Percentiles rank a stretch among this genome's conserved stretches.
These are phyloP conservation scores for Phytopythium chamaehyphon DNA, from an alignment of 352 stramenopile genomes.

Conservation along the genomic window DNA sequence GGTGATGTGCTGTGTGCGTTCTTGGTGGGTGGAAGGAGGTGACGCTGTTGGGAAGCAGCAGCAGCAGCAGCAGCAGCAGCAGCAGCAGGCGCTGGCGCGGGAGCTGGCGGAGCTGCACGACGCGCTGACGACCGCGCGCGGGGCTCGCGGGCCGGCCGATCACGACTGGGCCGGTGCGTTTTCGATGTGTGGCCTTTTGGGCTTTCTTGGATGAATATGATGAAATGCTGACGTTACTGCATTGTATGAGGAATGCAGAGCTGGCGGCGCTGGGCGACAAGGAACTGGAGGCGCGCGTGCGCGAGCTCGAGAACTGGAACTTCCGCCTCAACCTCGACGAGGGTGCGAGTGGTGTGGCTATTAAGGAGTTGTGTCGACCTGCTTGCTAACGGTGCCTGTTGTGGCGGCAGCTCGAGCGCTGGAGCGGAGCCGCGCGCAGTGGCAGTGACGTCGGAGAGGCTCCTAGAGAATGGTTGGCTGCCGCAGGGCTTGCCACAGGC, in stretches of 20 bases:
- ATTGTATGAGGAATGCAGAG: conserved; percentile 26
- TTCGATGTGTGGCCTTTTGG: no score
- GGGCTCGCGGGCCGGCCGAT: conserved; percentile 15
- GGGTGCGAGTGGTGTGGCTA: no score
- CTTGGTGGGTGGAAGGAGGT: not conserved
- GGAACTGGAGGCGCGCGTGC: conserved; percentile 59
- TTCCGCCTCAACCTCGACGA: conserved; percentile 79
- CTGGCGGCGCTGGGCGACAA: conserved; percentile 52
- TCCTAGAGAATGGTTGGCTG: no score
- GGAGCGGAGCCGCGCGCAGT: no score
- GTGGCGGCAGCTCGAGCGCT: not conserved
- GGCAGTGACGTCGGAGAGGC: no score
- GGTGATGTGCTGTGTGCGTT: no score
- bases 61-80: conserved; percentile 25
- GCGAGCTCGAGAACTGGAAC: conserved; percentile 82
- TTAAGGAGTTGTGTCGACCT: no score
- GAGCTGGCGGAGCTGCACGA: conserved; percentile 54
- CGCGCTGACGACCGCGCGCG: conserved; percentile 52
- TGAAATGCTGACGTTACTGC: no score
- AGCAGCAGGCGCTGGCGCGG: conserved; percentile 39
- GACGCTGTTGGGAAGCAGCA: not conserved
- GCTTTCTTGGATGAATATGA: no score
- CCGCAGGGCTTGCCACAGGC: no score
- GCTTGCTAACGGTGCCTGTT: no score
- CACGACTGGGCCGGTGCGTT: conserved; percentile 39